Evolutionary conservation across 495 filamentous ascomycete species (phyloP).

Genomic region (Penicillium flavigenum): DNA sequence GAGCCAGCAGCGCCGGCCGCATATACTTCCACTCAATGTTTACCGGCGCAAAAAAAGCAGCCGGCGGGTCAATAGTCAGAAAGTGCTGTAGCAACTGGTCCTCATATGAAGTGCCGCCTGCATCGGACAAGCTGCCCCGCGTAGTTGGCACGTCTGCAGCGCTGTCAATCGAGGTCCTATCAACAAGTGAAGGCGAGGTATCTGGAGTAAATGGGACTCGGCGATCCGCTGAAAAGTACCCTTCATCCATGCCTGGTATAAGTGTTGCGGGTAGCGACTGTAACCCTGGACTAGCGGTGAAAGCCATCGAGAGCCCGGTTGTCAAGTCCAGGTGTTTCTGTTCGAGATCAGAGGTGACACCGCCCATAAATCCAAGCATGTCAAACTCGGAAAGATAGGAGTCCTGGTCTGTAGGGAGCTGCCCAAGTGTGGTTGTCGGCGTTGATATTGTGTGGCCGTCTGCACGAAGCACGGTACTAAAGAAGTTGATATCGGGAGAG

Average conservation of each 20-base stretch:
- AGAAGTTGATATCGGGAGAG: slow-evolving; percentile 33
- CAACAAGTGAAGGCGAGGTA: slow-evolving; percentile 16
- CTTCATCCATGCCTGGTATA: slow-evolving; percentile 12
- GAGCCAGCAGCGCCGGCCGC: slow-evolving; percentile 26
- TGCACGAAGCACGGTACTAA: slow-evolving; percentile 34
- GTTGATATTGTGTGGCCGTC: slow-evolving; percentile 26
- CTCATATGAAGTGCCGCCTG: slow-evolving; percentile 28
- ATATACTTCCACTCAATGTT: slow-evolving; percentile 41
- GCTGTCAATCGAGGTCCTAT: slow-evolving; percentile 20
- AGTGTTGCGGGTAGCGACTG: slow-evolving; percentile 15
- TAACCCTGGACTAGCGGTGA: slow-evolving; percentile 16
- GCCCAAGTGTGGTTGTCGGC: slow-evolving; percentile 9
- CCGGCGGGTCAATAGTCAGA: slow-evolving; percentile 32
- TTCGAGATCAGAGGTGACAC: slow-evolving; percentile 40
- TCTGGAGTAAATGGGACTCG: slow-evolving; percentile 21
- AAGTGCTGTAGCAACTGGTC: slow-evolving; percentile 39
- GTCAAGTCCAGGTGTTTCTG: slow-evolving; percentile 42
- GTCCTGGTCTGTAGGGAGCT: slow-evolving; percentile 18
- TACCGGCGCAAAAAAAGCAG: slow-evolving; percentile 38
- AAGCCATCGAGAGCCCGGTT: slow-evolving; percentile 23
- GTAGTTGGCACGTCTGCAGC: slow-evolving; percentile 1
- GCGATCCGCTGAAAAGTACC: slow-evolving; percentile 11
- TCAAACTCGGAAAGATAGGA: slow-evolving; percentile 30
- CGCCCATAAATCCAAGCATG: slow-evolving; percentile 44
- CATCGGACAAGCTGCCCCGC: slow-evolving; percentile 10